Percentiles rank a stretch among this genome's conserved stretches.
phyloP scores from a whole-genome alignment of 1,139 yeast genomes.

The Debaryomyces nepalensis region DNA sequence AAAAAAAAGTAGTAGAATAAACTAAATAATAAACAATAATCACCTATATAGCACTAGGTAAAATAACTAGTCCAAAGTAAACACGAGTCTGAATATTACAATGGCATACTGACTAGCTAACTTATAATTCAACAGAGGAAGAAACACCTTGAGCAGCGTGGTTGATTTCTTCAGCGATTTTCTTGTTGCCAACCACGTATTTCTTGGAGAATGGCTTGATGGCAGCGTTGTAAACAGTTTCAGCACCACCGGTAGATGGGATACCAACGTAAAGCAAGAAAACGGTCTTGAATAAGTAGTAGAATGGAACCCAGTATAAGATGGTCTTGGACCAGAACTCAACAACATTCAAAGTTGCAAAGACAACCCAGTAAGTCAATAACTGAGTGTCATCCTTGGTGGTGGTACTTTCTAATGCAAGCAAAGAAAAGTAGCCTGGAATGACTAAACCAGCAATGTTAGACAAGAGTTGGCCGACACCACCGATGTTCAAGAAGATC shows the following conservation, averaged over 20 bases:
- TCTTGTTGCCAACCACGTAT: conserved; percentile 39
- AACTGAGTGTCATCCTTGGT: conserved; percentile 81
- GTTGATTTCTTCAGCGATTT: conserved; percentile 40
- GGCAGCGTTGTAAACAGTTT: conserved; percentile 61
- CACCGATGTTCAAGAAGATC: conserved; percentile 88
- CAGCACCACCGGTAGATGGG: conserved; percentile 89
- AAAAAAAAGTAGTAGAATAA: conserved; percentile 8
- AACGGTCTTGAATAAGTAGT: conserved; percentile 90
- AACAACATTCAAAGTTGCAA: conserved; percentile 83
- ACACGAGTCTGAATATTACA: background rate
- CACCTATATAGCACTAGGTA: conserved; percentile 3
- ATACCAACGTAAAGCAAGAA: conserved; percentile 87
- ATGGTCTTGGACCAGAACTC: conserved; percentile 97
- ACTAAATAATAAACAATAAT: background rate
- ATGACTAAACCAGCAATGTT: conserved; percentile 89
- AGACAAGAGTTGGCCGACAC: conserved; percentile 89
- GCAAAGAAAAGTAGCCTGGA: conserved; percentile 88
- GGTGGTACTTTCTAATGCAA: conserved; percentile 75
- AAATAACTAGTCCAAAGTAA: background rate
- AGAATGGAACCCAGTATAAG: conserved; percentile 93
- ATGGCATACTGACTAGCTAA: background rate
- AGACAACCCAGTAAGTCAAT: conserved; percentile 96
- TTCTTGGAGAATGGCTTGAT: conserved; percentile 76
- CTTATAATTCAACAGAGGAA: conserved; percentile 40
- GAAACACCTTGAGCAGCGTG: conserved; percentile 58